Evolutionary conservation across 192 early-diverging fungal genomes (phyloP), one percentile per base, ranked within the genome.

Genomic region (Chytriomyces sp.): DNA sequence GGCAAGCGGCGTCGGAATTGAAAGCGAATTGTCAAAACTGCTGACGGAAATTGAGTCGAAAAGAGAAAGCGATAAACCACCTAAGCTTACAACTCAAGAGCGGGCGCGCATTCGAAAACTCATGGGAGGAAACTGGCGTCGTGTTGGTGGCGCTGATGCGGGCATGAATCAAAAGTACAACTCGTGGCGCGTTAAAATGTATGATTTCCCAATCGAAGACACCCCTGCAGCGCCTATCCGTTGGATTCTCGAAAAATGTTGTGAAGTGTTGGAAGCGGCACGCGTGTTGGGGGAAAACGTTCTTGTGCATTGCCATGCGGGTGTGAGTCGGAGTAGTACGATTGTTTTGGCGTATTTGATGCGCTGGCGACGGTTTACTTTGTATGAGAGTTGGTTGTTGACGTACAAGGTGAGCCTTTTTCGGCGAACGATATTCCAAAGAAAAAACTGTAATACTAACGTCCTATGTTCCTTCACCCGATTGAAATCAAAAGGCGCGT

Each of bases 341-440:
- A 77, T 86, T 26, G 84, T 92, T 0, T 63, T 91, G 18, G 90
- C 90, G 11, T 91, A 90, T 70, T 69, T 91, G 45, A 88, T 91
- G 81, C 65, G 64, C 47, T 76, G 66, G 23, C 48, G 50, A 44
- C 5, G 71, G 5, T 78, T 87, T 77, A 73, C 83, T 26, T 66
- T 86, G 23, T 76, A 86, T 61, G 85, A 86, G 24, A 82, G 82
- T 35, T 85, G 83, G 84, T 69, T 83, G 20, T 44, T 73, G 18
- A 80, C 83, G 1, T 84, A 83, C 50, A 73, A 73, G 71, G 69
- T 71, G n/a, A 13, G 10, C 5, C 24, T 64, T 64, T 43, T 64
- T 28, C 23, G 1, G 57, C 57, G 0, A 2, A n/a, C 57, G 2
- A 16, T 59, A 3, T 16, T 13, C 53, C 53, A 13, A 13, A 57